Percentiles rank a stretch among this genome's conserved stretches.
Evolutionary conservation across 2,329 filamentous ascomycete genomes (phyloP).

Genomic region (Geosmithia flava): DNA sequence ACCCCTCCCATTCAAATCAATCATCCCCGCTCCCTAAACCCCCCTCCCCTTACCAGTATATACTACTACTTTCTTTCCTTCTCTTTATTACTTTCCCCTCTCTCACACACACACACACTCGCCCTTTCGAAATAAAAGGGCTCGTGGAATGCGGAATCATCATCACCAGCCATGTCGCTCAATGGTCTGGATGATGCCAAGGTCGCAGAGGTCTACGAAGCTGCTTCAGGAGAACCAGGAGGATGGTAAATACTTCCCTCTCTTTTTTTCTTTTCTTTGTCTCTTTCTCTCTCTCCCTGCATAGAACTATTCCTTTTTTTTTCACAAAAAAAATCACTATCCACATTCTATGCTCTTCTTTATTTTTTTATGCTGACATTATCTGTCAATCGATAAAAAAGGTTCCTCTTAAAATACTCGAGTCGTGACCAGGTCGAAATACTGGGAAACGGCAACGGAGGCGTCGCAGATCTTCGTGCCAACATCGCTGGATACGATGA

Average conservation of each 20-base stretch:
- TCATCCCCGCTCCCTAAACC: too few relatives aligned
- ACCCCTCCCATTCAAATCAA: too few relatives aligned
- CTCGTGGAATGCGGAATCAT: too few relatives aligned
- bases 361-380: not conserved
- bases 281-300: too few relatives aligned
- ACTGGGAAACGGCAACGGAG: conserved; percentile 63
- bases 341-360: not conserved
- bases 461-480: conserved; percentile 72
- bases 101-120: too few relatives aligned
- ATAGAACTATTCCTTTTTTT: too few relatives aligned
- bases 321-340: too few relatives aligned
- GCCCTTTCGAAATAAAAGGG: too few relatives aligned
- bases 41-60: too few relatives aligned
- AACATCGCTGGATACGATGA: conserved; percentile 71
- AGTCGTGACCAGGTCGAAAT: conserved; percentile 81
- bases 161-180: conserved; percentile 60
- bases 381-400: conserved; percentile 23
- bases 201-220: conserved; percentile 76
- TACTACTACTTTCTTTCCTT: too few relatives aligned
- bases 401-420: conserved; percentile 90
- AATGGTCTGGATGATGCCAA: conserved; percentile 80
- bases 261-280: not conserved
- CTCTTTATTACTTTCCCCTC: too few relatives aligned
- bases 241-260: conserved; percentile 57
- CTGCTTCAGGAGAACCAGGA: conserved; percentile 68